Conservation (phyloP, 2,329 filamentous ascomycete species). For the Botrytis medusae region DNA sequence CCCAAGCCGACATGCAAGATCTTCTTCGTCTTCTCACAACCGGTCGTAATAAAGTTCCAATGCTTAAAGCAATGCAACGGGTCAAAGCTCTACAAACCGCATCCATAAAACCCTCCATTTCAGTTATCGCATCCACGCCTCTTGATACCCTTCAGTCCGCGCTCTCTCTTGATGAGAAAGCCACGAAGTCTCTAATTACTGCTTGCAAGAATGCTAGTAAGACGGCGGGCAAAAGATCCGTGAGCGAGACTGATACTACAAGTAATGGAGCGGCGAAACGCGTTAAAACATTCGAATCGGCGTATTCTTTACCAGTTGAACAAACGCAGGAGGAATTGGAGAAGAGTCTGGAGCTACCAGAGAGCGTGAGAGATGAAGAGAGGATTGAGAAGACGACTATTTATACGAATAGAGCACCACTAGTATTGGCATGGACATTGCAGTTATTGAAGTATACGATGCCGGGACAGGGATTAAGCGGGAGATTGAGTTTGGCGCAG, state of each 20-base stretch:
- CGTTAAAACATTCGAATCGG: conserved; percentile 27
- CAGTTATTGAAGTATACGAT: conserved; percentile 75
- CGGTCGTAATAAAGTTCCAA: conserved; percentile 53
- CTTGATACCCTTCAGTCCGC: conserved; percentile 31
- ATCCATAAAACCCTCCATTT: conserved; percentile 45
- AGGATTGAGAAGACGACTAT: conserved; percentile 58
- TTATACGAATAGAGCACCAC: conserved; percentile 76
- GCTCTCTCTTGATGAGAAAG: conserved; percentile 37
- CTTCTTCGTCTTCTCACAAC: conserved; percentile 59
- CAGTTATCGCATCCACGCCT: conserved; percentile 34
- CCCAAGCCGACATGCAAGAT: conserved; percentile 54
- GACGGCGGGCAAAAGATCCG: conserved; percentile 31
- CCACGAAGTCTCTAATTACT: conserved; percentile 36
- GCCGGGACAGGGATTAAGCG: conserved; percentile 83
- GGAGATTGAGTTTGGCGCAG: conserved; percentile 77
- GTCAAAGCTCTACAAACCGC: conserved; percentile 57
- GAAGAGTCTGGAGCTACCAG: conserved; percentile 58
- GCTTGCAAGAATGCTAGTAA: conserved; percentile 36
- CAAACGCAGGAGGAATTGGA: conserved; percentile 59
- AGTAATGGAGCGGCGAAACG: conserved; percentile 30
- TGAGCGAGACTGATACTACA: conserved; percentile 26
- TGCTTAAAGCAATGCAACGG: conserved; percentile 59
- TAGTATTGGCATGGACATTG: conserved; percentile 78
- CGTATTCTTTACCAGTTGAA: conserved; percentile 35
- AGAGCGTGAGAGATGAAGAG: conserved; percentile 55